Percentiles rank a stretch among this genome's conserved stretches.
These are phyloP conservation scores for Moesziomyces globuligerus DNA, from an alignment of 1,284 basidiomycete genomes.

Conservation along the genomic window DNA sequence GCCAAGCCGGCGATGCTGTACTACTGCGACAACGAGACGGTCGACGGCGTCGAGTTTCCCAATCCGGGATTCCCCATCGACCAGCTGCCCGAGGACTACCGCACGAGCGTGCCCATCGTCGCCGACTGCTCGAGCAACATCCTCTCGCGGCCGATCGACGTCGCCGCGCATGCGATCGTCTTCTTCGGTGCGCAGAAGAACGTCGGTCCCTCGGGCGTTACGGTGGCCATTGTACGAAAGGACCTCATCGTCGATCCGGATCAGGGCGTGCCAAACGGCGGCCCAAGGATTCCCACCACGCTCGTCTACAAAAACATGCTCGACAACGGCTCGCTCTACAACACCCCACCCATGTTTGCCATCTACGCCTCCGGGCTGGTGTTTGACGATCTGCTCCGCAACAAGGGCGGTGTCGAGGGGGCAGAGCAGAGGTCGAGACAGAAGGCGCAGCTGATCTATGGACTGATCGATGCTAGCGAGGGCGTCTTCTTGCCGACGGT, in stretches of 20 bases:
- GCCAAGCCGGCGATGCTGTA: constrained; percentile 86
- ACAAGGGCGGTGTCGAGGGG: constrained; percentile 75
- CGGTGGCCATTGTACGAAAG: constrained; percentile 89
- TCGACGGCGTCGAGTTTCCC: constrained; percentile 92
- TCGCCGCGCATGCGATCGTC: constrained; percentile 80
- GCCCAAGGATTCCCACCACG: constrained; percentile 78
- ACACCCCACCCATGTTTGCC: constrained; percentile 91
- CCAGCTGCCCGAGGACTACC: constrained; percentile 73
- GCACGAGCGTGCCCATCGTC: constrained; percentile 78
- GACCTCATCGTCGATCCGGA: constrained; percentile 74
- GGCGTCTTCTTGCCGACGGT: constrained; percentile 57
- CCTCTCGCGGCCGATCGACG: constrained; percentile 90
- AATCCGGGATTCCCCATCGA: constrained; percentile 85
- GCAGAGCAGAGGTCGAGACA: constrained; percentile 47
- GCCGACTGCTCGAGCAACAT: constrained; percentile 97
- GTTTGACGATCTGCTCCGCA: constrained; percentile 74
- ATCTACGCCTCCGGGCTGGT: constrained; percentile 93
- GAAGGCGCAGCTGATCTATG: constrained; percentile 58
- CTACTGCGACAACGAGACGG: constrained; percentile 99
- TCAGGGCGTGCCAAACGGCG: constrained; percentile 64
- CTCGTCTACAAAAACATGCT: constrained; percentile 87
- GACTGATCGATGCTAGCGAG: constrained; percentile 50
- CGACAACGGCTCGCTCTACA: constrained; percentile 85
- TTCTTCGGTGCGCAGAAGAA: constrained; percentile 99
- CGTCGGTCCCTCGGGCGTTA: constrained; percentile 91